Conservation (phyloP, 208 protist species). For the Crithidia thermophila region DNA sequence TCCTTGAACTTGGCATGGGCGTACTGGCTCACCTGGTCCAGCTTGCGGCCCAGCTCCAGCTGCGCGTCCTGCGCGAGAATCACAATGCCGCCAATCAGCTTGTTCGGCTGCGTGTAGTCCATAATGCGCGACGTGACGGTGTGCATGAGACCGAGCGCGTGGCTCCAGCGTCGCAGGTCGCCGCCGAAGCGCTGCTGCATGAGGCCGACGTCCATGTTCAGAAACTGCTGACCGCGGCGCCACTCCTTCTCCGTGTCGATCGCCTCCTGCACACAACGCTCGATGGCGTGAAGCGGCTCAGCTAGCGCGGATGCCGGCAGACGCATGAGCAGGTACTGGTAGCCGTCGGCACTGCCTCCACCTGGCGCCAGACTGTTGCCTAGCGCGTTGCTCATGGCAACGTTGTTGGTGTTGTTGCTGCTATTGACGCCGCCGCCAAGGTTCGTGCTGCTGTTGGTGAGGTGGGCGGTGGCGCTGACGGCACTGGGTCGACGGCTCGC, state of each 20-base stretch:
- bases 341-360: slow-evolving; percentile 28
- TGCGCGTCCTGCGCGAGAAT: slow-evolving; percentile 86
- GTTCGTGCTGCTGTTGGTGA: background rate
- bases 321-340: slow-evolving; percentile 59
- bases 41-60: slow-evolving; percentile 79
- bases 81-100: slow-evolving; percentile 82
- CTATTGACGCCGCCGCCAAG: background rate
- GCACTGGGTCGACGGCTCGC: slow-evolving; percentile 7
- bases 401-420: background rate
- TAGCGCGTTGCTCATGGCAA: background rate
- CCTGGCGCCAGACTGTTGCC: background rate
- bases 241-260: slow-evolving; percentile 80
- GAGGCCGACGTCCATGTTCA: slow-evolving; percentile 79
- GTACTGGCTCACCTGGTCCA: slow-evolving; percentile 82
- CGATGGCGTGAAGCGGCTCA: slow-evolving; percentile 79
- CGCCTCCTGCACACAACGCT: slow-evolving; percentile 76
- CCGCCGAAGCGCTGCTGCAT: slow-evolving; percentile 84
- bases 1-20: slow-evolving; percentile 84
- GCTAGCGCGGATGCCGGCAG: slow-evolving; percentile 47
- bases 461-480: slow-evolving; percentile 10
- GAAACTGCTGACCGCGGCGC: slow-evolving; percentile 82
- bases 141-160: slow-evolving; percentile 66
- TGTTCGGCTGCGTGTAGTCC: slow-evolving; percentile 90
- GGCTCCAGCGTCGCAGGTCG: slow-evolving; percentile 76
- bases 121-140: slow-evolving; percentile 70